Conservation (phyloP, 208 protist genomes). For the Trypanosoma avium region DNA sequence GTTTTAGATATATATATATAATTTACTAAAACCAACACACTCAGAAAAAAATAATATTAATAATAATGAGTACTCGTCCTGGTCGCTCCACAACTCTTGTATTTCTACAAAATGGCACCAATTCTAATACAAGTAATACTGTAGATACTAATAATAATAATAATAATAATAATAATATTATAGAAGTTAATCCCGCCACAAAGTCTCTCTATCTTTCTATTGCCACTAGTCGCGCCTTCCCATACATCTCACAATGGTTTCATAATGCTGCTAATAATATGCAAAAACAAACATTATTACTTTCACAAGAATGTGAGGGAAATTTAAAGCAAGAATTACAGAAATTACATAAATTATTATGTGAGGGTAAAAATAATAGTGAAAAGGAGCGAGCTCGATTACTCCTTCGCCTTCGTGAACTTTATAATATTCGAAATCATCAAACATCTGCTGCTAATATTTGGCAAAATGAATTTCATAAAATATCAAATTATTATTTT, state of each 20-base stretch:
- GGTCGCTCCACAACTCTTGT: background rate
- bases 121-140: no score
- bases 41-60: no score
- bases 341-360: background rate
- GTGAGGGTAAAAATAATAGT: background rate
- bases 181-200: slow-evolving; percentile 14
- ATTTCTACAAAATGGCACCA: background rate
- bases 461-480: slow-evolving; percentile 26
- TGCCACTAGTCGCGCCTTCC: slow-evolving; percentile 38
- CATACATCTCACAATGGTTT: slow-evolving; percentile 41
- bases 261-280: slow-evolving; percentile 19
- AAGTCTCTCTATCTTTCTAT: slow-evolving; percentile 33
- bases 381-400: slow-evolving; percentile 10
- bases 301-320: background rate
- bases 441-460: background rate
- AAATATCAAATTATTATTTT: slow-evolving; percentile 21
- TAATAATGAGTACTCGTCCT: background rate
- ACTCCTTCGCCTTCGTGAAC: slow-evolving; percentile 6
- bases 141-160: background rate
- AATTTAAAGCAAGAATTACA: background rate
- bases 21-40: no score
- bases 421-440: slow-evolving; percentile 16
- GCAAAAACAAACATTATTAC: background rate
- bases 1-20: no score
- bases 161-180: background rate